Evolutionary conservation across 208 protist species (phyloP), one percentile per base, ranked within the genome.

Genomic region (Leishmania gerbilli): DNA sequence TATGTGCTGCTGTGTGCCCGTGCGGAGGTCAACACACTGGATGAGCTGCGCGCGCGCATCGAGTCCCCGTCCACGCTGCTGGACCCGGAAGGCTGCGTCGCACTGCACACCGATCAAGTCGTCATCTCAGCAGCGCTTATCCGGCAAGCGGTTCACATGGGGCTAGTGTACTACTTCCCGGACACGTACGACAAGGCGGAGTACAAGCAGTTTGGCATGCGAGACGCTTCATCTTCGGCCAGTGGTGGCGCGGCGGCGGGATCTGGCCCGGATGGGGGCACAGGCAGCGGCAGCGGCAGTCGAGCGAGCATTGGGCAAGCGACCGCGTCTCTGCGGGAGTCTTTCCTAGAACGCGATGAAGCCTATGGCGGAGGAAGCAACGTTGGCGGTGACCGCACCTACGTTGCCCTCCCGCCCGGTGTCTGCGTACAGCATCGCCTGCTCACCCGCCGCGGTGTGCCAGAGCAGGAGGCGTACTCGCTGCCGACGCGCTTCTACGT

Each of bases 101-200:
- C 84, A n/a, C 77, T 97, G 62, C 94, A 97, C 81, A 97, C 94
- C 45, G 90, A 95, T 77, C 94, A 97, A 83, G 82, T 97, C 53
- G 78, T 93, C 47, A 71, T 97, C 24, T 40, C 82, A 1, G 78
- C 87, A 0, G 75, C 76, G 11, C 81, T 95, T 31, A 65, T 97
- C 19, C 82, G 72, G 55, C 74, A 84, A n/a, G 89, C 87, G 5
- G 90, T 94, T 71, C 85, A 85, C 55, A 71, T 62, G 2, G 92
- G 94, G 11, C 42, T 95, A 11, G 88, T 87, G n/a, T 93, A 93
- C 79, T 97, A 94, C 82, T 94, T 97, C 74, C 85, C 90, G 0
- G 94, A 95, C 65, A 81, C 80, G 62, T 91, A 92, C 77, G 80
- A 74, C 40, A 88, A 82, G 67, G 77, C 72, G 31, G 74, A 80